These are phyloP conservation scores for Epichloe festucae DNA, from an alignment of 2,329 filamentous ascomycete genomes.

Conservation along the genomic window DNA sequence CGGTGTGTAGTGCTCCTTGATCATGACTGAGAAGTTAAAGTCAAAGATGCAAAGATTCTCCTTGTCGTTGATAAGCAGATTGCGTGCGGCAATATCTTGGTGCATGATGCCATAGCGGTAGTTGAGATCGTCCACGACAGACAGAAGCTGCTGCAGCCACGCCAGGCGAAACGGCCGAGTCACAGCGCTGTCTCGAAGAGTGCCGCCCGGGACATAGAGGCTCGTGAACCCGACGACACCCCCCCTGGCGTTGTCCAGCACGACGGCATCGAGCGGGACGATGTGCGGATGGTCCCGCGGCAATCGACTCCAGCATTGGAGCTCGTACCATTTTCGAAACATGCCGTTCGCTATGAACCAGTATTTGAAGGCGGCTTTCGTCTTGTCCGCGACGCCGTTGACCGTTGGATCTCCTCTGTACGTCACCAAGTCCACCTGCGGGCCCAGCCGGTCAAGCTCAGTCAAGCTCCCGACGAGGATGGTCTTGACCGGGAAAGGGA, in stretches of 20 bases:
- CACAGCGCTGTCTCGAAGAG: slow-evolving; percentile 12
- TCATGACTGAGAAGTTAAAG: slow-evolving; percentile 17
- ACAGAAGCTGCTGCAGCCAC: slow-evolving; percentile 23
- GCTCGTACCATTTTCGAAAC: too few species aligned
- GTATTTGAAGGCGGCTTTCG: too few species aligned
- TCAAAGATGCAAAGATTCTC: slow-evolving; percentile 24
- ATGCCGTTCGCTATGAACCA: too few species aligned
- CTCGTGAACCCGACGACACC: slow-evolving; percentile 11
- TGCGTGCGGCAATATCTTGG: slow-evolving; percentile 24
- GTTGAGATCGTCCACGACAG: slow-evolving; percentile 25
- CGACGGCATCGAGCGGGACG: slow-evolving; percentile 18
- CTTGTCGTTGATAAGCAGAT: slow-evolving; percentile 23
- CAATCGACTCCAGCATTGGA: too few species aligned
- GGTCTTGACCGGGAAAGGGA: too few species aligned
- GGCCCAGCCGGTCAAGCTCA: too few species aligned
- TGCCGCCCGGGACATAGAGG: slow-evolving; percentile 21
- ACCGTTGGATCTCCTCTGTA: too few species aligned
- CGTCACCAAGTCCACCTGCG: too few species aligned
- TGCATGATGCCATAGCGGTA: slow-evolving; percentile 23
- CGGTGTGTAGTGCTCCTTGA: slow-evolving; percentile 6
- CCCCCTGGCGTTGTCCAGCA: slow-evolving; percentile 19
- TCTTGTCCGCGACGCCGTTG: too few species aligned
- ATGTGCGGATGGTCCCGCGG: too few species aligned
- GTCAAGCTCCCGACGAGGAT: too few species aligned
- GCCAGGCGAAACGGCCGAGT: slow-evolving; percentile 20